A percentile compares a stretch with the other conserved stretches of the same genome.
phyloP scores from a whole-genome alignment of 805 yeast genomes.

The Yamadazyma scolyti region DNA sequence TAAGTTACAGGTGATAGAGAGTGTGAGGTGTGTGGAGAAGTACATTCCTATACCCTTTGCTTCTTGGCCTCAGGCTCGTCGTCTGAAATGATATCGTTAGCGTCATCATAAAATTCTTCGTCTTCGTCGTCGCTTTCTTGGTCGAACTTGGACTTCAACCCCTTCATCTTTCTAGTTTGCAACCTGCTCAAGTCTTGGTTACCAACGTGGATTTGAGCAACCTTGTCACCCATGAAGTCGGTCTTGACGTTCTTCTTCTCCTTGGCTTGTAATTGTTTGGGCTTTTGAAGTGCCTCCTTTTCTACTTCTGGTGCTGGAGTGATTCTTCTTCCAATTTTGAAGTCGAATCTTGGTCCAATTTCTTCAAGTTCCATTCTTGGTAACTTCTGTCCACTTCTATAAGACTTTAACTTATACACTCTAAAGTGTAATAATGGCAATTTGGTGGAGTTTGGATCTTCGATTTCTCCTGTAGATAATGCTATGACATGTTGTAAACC shows the following conservation, averaged over 20 bases:
- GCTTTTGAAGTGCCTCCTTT: slow-evolving; percentile 80
- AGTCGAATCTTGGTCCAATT: slow-evolving; percentile 93
- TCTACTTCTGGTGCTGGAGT: slow-evolving; percentile 82
- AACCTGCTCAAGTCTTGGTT: slow-evolving; percentile 85
- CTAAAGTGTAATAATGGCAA: slow-evolving; percentile 85
- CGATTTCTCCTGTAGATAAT: slow-evolving; percentile 69
- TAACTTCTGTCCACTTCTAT: slow-evolving; percentile 76
- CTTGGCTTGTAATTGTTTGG: slow-evolving; percentile 78
- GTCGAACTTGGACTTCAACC: slow-evolving; percentile 83
- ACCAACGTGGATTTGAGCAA: slow-evolving; percentile 95
- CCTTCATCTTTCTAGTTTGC: slow-evolving; percentile 99
- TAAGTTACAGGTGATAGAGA: no score
- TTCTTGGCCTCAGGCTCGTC: slow-evolving; percentile 25
- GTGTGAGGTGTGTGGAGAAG: slow-evolving; percentile 1
- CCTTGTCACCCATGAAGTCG: slow-evolving; percentile 91
- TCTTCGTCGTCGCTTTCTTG: slow-evolving; percentile 60
- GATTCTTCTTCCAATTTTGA: slow-evolving; percentile 83
- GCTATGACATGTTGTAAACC: slow-evolving; percentile 91
- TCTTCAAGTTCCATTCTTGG: slow-evolving; percentile 95
- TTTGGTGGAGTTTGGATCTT: slow-evolving; percentile 65
- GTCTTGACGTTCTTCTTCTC: slow-evolving; percentile 84
- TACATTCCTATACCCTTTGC: slow-evolving; percentile 27
- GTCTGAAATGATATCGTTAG: slow-evolving; percentile 13
- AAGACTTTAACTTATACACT: slow-evolving; percentile 83
- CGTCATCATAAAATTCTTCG: slow-evolving; percentile 14